Base-by-base conservation (phyloP, 164 flowering plant species). In the Stephania japonica region DNA sequence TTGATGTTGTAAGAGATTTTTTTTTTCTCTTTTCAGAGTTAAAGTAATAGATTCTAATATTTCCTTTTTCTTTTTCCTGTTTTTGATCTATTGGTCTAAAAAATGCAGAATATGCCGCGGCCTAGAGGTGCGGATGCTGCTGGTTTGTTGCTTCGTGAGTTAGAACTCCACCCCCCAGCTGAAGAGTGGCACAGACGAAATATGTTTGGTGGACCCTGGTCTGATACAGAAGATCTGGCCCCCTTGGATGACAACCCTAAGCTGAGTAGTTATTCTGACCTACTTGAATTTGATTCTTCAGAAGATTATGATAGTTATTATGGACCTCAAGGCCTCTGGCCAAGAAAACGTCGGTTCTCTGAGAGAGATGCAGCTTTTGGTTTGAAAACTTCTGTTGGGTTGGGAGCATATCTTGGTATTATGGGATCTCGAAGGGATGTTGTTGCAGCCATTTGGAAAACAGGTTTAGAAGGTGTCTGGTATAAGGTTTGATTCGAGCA, bases 71-170 rank as follows among this genome's bases (percentile, higher is more conserved):
- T 42, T 63, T 47, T 66, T 6, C 27, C n/a, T 50, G 42, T 44
- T 72, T 9, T 69, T 73, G 47, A 11, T 67, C 68, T 61, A 2
- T 9, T 72, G 42, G 42, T 26, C 44, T 61, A 61, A 42, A 56
- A 44, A 63, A 14, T 44, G 32, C 85, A 96, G 99, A 89, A 93
- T 79, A 93, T 96, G 98, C 99, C 99, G 62, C 88, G 99, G 59
- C 99, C 99, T 49, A 91, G 98, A 85, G 99, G 99, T 76, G 99
- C 99, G 68, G 99, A 96, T 87, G 99, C 99, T 73, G 99, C 99
- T 74, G 99, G 99, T 64, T 79, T 96, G 77, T 86, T 96, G 68
- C 93, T 96, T 16, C 94, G 99, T 49, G 99, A 96, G 81, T 82
- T 93, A 71, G 99, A 96, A 80, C 94, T 96, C 74, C 98, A 93